These are phyloP conservation scores for Lactarius akahatsu DNA, from an alignment of 768 basidiomycete species.

Conservation along the genomic window DNA sequence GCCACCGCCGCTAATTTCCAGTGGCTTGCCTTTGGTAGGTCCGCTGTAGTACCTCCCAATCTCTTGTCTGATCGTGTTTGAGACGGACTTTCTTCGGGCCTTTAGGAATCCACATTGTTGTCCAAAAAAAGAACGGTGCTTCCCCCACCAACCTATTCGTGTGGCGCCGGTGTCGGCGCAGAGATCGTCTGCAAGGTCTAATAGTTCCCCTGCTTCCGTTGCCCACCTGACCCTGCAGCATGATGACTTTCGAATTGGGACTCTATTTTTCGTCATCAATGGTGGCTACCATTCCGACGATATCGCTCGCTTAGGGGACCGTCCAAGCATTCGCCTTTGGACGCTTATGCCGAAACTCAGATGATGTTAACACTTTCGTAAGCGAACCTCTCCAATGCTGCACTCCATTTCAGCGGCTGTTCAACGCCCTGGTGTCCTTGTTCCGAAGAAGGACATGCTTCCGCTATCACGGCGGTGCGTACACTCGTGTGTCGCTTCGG, in stretches of 20 bases:
- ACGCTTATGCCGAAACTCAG: not conserved
- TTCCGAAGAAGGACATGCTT: slow-evolving; percentile 7
- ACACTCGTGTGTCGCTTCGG: slow-evolving; percentile 4
- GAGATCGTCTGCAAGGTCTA: slow-evolving; percentile 6
- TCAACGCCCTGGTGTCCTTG: slow-evolving; percentile 6
- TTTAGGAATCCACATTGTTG: not conserved
- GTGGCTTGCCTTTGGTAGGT: not conserved
- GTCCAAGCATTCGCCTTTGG: not conserved
- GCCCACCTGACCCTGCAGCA: not conserved
- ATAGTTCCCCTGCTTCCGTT: not conserved
- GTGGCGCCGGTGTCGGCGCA: slow-evolving; percentile 13
- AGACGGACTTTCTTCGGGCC: slow-evolving; percentile 18
- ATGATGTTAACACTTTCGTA: slow-evolving; percentile 10
- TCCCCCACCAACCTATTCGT: slow-evolving; percentile 9
- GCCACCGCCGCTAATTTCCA: slow-evolving; percentile 15
- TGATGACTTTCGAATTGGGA: not conserved
- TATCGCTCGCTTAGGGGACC: slow-evolving; percentile 14
- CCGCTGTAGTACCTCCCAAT: not conserved
- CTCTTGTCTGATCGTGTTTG: slow-evolving; percentile 11
- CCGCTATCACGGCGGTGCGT: slow-evolving; percentile 1
- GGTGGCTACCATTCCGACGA: slow-evolving; percentile 9
- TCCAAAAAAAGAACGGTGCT: slow-evolving; percentile 2
- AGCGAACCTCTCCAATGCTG: not conserved
- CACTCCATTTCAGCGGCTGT: slow-evolving; percentile 7
- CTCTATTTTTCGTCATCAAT: slow-evolving; percentile 5